Base-by-base conservation (phyloP, 2,329 filamentous ascomycete genomes). In the Trichoderma guizhouense region DNA sequence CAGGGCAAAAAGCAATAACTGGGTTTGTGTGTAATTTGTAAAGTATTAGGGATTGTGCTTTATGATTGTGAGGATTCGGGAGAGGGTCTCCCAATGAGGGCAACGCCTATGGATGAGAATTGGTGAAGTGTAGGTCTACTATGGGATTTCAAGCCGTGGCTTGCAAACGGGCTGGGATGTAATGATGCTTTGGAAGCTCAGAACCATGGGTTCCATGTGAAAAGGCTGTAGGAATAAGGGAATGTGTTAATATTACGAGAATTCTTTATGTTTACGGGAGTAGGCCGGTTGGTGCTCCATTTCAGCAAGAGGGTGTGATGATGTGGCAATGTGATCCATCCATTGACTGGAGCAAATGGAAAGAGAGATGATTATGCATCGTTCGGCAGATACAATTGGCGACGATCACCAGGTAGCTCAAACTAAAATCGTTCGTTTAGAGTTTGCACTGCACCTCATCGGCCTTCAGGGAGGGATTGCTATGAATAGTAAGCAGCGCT, bases 211-310 rank as follows among this genome's bases (percentile, higher is more conserved):
- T 7, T 30, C 28, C 9, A 43, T 15, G 34, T 24, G 14, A 58
- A 24, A 47, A 24, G 34, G 34, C 26, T 68, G 65, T 68, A 68
- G 53, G 53, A 68, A 32, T 68, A 47, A 65, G 51, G 65, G 34
- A 47, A 4, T 68, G 65, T 47, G 43, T 47, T 32, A 60, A 3
- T 68, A 43, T 58, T 43, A 7, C 6, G 24, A 21, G 51, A 14
- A 47, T 58, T 58, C 36, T 39, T 9, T 9, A 11, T 6, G 1
- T 18, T 21, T 15, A 18, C n/a, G 12, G 15, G 15, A 30, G 55
- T n/a, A 18, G 30, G n/a, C 30, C 28, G 57, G 26, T 21, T 34
- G 28, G 18, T 21, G 43, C n/a, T 21, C 2, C n/a, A 51, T 14
- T 53, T 24, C 3, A 14, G 47, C 3, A 24, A 24, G 47, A 53